phyloP scores from a whole-genome alignment of 805 yeast species.

The Lipomyces yamadae region DNA sequence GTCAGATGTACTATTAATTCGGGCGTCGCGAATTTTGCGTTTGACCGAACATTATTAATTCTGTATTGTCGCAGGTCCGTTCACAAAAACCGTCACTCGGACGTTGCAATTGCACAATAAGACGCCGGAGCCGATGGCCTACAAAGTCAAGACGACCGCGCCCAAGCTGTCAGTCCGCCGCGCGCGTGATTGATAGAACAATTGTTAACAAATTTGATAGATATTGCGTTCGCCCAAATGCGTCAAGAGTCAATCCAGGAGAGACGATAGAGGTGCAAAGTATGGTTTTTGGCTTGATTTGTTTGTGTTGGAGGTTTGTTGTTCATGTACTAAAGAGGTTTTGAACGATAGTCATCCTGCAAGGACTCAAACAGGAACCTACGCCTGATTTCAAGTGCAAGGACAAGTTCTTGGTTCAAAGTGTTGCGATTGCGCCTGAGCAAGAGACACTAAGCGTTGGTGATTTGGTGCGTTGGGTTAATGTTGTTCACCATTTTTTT shows the following conservation, averaged over 20 bases:
- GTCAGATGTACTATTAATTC: neutral
- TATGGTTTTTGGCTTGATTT: slow-evolving; percentile 17
- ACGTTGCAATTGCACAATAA: slow-evolving; percentile 62
- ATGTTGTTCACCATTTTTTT: neutral
- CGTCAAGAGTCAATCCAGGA: slow-evolving; percentile 79
- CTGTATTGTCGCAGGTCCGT: slow-evolving; percentile 57
- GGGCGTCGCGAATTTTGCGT: neutral
- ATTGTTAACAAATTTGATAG: slow-evolving; percentile 19
- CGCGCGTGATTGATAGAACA: slow-evolving; percentile 3
- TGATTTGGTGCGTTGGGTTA: slow-evolving; percentile 23
- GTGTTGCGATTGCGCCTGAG: slow-evolving; percentile 65
- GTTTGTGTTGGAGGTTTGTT: neutral
- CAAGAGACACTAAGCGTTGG: slow-evolving; percentile 23
- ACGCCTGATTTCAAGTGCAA: slow-evolving; percentile 74
- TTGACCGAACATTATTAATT: neutral
- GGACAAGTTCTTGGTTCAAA: slow-evolving; percentile 90
- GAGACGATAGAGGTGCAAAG: slow-evolving; percentile 67
- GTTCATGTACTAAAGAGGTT: neutral
- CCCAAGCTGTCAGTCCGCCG: slow-evolving; percentile 67
- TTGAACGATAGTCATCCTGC: slow-evolving; percentile 62
- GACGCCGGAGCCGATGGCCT: slow-evolving; percentile 68
- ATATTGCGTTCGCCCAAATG: slow-evolving; percentile 94
- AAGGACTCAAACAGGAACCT: slow-evolving; percentile 80
- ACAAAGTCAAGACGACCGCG: slow-evolving; percentile 97
- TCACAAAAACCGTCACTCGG: slow-evolving; percentile 72